phyloP scores from a whole-genome alignment of 257 asterid genomes.

The Mentha longifolia region DNA sequence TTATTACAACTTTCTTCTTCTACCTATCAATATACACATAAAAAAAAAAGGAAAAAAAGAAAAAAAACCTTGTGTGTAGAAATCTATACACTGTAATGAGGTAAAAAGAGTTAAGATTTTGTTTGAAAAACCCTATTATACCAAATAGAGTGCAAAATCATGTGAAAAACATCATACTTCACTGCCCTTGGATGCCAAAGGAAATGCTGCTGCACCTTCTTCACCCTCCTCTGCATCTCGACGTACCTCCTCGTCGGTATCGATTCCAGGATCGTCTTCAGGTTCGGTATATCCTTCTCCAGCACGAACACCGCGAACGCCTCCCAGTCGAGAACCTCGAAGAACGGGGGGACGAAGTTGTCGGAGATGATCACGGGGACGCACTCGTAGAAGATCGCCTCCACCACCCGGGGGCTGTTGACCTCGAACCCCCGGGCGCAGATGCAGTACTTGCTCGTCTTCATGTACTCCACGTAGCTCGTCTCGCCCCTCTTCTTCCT shows the following conservation, averaged over 20 bases:
- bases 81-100: no score
- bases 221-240: slow-evolving; percentile 74
- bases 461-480: slow-evolving; percentile 78
- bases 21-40: slow-evolving; percentile 3
- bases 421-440: slow-evolving; percentile 89
- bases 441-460: slow-evolving; percentile 91
- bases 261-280: slow-evolving; percentile 69
- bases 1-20: neutral
- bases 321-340: slow-evolving; percentile 86
- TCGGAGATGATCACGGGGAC: slow-evolving; percentile 96
- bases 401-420: slow-evolving; percentile 95
- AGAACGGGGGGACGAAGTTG: slow-evolving; percentile 83
- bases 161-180: slow-evolving; percentile 72
- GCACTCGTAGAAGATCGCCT: slow-evolving; percentile 90
- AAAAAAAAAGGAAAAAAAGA: neutral
- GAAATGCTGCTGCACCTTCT: slow-evolving; percentile 80
- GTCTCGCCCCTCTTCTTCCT: slow-evolving; percentile 47
- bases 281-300: slow-evolving; percentile 78
- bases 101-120: slow-evolving; percentile 19
- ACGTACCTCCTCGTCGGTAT: slow-evolving; percentile 62
- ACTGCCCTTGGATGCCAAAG: slow-evolving; percentile 89
- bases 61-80: neutral
- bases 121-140: slow-evolving; percentile 67
- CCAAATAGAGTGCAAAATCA: slow-evolving; percentile 92
- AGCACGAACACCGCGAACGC: slow-evolving; percentile 74